phyloP scores from a whole-genome alignment of 345 rosid species.

The Cardamine occulta region DNA sequence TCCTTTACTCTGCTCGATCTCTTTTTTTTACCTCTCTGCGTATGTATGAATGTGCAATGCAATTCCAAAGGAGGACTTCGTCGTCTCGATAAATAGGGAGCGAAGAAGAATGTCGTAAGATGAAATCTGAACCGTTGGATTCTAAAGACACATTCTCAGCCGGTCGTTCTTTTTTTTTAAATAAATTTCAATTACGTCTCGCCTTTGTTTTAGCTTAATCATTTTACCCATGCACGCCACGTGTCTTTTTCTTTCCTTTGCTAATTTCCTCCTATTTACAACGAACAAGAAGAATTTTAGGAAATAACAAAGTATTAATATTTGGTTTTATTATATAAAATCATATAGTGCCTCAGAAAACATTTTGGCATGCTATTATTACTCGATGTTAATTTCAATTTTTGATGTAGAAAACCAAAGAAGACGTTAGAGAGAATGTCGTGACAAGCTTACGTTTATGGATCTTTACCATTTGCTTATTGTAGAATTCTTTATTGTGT shows the following conservation, averaged over 20 bases:
- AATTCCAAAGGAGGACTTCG: conserved; percentile 25
- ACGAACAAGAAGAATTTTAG: conserved; percentile 16
- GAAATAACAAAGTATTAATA: conserved; percentile 8
- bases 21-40: not conserved
- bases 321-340: not conserved
- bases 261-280: conserved; percentile 27
- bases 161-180: not conserved
- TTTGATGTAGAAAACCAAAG: too few species aligned
- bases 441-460: too few species aligned
- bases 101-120: conserved; percentile 27
- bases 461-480: not conserved
- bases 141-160: conserved; percentile 25
- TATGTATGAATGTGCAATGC: conserved; percentile 14
- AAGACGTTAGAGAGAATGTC: too few species aligned
- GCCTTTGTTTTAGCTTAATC: conserved; percentile 46
- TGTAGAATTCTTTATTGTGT: not conserved
- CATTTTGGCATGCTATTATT: too few species aligned
- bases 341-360: too few species aligned
- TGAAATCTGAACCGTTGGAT: conserved; percentile 25
- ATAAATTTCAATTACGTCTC: conserved; percentile 24
- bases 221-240: conserved; percentile 6
- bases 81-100: conserved; percentile 44
- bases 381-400: too few species aligned
- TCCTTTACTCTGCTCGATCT: not conserved
- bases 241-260: conserved; percentile 14